Conservation (phyloP, 2,329 filamentous ascomycete species). For the Fusarium sp. region DNA sequence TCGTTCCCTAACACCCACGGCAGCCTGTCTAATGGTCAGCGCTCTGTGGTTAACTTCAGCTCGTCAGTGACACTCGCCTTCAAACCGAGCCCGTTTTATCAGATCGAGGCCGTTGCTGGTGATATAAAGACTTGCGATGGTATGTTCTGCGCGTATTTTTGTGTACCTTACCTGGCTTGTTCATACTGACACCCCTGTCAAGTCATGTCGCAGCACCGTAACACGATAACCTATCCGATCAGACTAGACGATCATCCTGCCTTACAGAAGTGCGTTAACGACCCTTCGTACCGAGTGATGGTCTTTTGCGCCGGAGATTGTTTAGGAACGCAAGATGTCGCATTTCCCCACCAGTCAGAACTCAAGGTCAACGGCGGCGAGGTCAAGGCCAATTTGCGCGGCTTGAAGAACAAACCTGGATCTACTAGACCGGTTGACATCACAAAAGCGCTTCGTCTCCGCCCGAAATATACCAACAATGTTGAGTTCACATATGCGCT, state of each 20-base stretch:
- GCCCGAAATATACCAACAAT: conserved; percentile 78
- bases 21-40: conserved; percentile 37
- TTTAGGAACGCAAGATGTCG: conserved; percentile 76
- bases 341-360: conserved; percentile 93
- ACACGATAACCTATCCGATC: conserved; percentile 60
- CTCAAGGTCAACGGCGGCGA: conserved; percentile 90
- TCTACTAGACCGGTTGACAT: conserved; percentile 95
- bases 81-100: conserved; percentile 89
- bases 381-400: conserved; percentile 91
- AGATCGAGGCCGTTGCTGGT: conserved; percentile 73
- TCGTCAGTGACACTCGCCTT: conserved; percentile 48
- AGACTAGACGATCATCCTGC: conserved; percentile 63
- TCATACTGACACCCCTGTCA: conserved; percentile 17
- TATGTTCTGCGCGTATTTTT: conserved; percentile 56
- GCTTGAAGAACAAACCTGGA: conserved; percentile 94
- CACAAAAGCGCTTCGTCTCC: conserved; percentile 78
- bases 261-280: conserved; percentile 66
- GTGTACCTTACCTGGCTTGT: background rate
- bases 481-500: conserved; percentile 92
- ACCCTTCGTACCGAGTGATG: conserved; percentile 78
- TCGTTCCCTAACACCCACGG: conserved; percentile 34
- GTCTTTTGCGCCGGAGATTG: conserved; percentile 82
- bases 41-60: conserved; percentile 24
- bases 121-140: conserved; percentile 77
- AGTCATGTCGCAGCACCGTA: conserved; percentile 68